Evolutionary conservation across 768 basidiomycete genomes (phyloP), one percentile per base, ranked within the genome.

Genomic region (Naganishia vishniacii): DNA sequence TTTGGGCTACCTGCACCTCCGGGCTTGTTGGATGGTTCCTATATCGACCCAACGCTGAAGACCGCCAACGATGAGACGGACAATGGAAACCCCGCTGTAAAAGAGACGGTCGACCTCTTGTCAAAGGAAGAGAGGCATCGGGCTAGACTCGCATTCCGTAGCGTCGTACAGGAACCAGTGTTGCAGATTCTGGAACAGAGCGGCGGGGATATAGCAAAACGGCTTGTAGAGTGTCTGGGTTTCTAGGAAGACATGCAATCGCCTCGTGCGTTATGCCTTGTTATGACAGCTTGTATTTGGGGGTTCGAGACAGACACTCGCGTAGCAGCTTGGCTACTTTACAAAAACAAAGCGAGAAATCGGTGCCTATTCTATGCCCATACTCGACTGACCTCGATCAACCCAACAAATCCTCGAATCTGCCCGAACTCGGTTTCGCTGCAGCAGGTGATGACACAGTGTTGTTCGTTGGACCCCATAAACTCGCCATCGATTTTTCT

Each of bases 1-100:
- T 94, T 92, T 75, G 91, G 91, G 0, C 89, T 94, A 75, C 92
- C 92, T 5, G 90, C 75, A 5, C 76, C 76, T 31, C 71, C 70
- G 2, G 67, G 87, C 0, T 60, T 89, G 23, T 79, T 89, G 40
- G 87, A 89, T 2, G 53, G 53, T 20, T 37, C 53, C 8, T 37
- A 40, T 29, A 40, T 56, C 13, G 53, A 56, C 34, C 53, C 53
- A 1, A n/a, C 20, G 2, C 53, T 56, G 20, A 13, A 18, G n/a
- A 32, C 16, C 4, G 37, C 25, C n/a, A 56, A 56, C 40, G 53
- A 34, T 9, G 5, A 29, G 11, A 20, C 49, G 37, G 53, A 56
- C 26, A 29, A 56, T 12, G 20, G 25, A 8, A 8, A 18, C 4
- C 23, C 13, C 9, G 11, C 16, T 12, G 23, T 3, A 40, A 37